phyloP scores from a whole-genome alignment of 2,329 filamentous ascomycete species.

The Bipolaris gigantea region DNA sequence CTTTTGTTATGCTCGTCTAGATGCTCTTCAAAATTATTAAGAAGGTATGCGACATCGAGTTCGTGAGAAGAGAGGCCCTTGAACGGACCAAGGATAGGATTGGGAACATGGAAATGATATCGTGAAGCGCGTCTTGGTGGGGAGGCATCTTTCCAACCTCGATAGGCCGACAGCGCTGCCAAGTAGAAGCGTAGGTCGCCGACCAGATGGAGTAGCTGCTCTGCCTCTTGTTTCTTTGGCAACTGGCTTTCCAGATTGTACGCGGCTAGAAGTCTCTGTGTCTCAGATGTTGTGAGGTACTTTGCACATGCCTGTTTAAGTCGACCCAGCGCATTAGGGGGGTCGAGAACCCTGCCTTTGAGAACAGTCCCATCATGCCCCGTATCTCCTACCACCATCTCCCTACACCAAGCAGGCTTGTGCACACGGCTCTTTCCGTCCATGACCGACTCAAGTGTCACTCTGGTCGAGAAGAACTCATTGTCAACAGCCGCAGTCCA shows the following conservation, averaged over 20 bases:
- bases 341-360: slow-evolving; percentile 38
- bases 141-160: slow-evolving; percentile 26
- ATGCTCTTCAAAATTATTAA: slow-evolving; percentile 30
- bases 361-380: slow-evolving; percentile 46
- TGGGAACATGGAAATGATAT: slow-evolving; percentile 37
- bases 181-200: slow-evolving; percentile 53
- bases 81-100: slow-evolving; percentile 30
- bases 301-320: slow-evolving; percentile 20
- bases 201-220: slow-evolving; percentile 37
- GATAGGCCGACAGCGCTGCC: slow-evolving; percentile 45
- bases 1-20: slow-evolving; percentile 14
- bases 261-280: slow-evolving; percentile 22
- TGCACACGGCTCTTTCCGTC: slow-evolving; percentile 26
- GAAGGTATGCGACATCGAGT: slow-evolving; percentile 35
- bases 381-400: slow-evolving; percentile 52
- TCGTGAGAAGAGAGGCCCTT: slow-evolving; percentile 32
- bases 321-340: slow-evolving; percentile 15
- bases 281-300: slow-evolving; percentile 25
- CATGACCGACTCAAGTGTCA: slow-evolving; percentile 21
- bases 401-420: slow-evolving; percentile 51
- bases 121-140: slow-evolving; percentile 11
- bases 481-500: slow-evolving; percentile 32
- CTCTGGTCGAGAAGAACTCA: slow-evolving; percentile 22
- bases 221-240: slow-evolving; percentile 27
- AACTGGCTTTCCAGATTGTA: slow-evolving; percentile 45